phyloP scores from a whole-genome alignment of 1,284 basidiomycete species.

The Austroboletus rostrupii region DNA sequence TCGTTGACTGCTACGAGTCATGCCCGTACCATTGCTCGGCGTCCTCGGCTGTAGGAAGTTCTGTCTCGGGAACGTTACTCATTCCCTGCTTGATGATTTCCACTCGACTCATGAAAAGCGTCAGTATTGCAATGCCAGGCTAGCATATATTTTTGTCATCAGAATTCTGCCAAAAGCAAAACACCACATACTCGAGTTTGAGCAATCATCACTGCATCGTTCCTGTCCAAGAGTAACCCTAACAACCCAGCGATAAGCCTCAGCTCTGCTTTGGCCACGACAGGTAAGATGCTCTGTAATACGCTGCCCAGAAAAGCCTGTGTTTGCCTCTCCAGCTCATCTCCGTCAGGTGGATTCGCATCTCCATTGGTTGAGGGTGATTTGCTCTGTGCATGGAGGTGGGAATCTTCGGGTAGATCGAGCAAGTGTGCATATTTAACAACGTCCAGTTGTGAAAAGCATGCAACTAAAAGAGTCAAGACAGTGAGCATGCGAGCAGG shows the following conservation, averaged over 20 bases:
- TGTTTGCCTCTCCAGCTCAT: slow-evolving; percentile 84
- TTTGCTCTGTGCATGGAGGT: slow-evolving; percentile 21
- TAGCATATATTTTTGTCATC: slow-evolving; percentile 30
- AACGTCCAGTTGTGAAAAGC: slow-evolving; percentile 91
- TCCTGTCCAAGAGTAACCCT: slow-evolving; percentile 80
- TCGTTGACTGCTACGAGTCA: background rate
- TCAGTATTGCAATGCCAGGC: slow-evolving; percentile 92
- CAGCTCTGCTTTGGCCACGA: slow-evolving; percentile 75
- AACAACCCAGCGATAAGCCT: slow-evolving; percentile 85
- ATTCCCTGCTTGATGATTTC: slow-evolving; percentile 83
- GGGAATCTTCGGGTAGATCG: slow-evolving; percentile 58
- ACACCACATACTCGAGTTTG: slow-evolving; percentile 65
- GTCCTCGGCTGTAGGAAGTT: slow-evolving; percentile 67
- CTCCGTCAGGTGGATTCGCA: slow-evolving; percentile 40
- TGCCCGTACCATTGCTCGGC: slow-evolving; percentile 73
- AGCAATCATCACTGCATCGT: slow-evolving; percentile 70
- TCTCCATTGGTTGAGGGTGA: slow-evolving; percentile 20
- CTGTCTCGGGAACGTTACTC: slow-evolving; percentile 47
- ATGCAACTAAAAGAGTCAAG: slow-evolving; percentile 89
- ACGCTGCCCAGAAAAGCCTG: slow-evolving; percentile 86
- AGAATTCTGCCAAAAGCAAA: background rate
- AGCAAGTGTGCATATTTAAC: slow-evolving; percentile 71
- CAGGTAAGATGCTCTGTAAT: slow-evolving; percentile 81
- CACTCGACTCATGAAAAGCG: slow-evolving; percentile 88
- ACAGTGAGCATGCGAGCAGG: slow-evolving; percentile 81